phyloP scores from a whole-genome alignment of 495 filamentous ascomycete species.

The Daldinia childiae region DNA sequence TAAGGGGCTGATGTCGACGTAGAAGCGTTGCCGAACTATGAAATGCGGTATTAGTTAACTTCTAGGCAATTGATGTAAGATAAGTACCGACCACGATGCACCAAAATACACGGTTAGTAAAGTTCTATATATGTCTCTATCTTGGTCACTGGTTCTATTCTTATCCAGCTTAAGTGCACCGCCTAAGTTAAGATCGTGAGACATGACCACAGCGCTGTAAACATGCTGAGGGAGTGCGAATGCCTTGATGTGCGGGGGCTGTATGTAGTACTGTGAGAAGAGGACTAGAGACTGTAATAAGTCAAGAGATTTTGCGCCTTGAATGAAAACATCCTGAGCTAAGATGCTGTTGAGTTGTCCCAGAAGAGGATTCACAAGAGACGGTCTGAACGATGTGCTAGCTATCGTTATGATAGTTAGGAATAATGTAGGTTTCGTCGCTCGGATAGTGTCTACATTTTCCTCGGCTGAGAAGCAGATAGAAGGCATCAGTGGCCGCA shows the following conservation, averaged over 20 bases:
- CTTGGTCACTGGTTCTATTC: background rate
- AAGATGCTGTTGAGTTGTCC: slow-evolving; percentile 28
- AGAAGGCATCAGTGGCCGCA: slow-evolving; percentile 38
- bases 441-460: slow-evolving; percentile 12
- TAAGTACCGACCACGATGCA: slow-evolving; percentile 26
- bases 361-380: slow-evolving; percentile 20
- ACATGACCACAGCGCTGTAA: slow-evolving; percentile 39
- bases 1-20: slow-evolving; percentile 30
- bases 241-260: slow-evolving; percentile 25
- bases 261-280: slow-evolving; percentile 40
- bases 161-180: background rate
- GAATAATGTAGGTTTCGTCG: slow-evolving; percentile 32
- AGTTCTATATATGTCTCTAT: slow-evolving; percentile 22
- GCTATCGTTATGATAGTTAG: slow-evolving; percentile 37
- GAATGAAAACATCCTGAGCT: slow-evolving; percentile 38
- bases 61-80: background rate
- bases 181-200: slow-evolving; percentile 29
- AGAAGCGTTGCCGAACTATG: slow-evolving; percentile 29
- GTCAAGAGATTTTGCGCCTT: slow-evolving; percentile 32
- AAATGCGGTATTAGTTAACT: background rate
- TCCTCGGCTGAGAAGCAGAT: slow-evolving; percentile 24
- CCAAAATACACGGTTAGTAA: slow-evolving; percentile 36
- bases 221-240: slow-evolving; percentile 37
- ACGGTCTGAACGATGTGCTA: slow-evolving; percentile 23
- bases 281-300: slow-evolving; percentile 31